These are phyloP conservation scores for Ophiostoma triangulosporum DNA, from an alignment of 2,329 filamentous ascomycete species.

Conservation along the genomic window DNA sequence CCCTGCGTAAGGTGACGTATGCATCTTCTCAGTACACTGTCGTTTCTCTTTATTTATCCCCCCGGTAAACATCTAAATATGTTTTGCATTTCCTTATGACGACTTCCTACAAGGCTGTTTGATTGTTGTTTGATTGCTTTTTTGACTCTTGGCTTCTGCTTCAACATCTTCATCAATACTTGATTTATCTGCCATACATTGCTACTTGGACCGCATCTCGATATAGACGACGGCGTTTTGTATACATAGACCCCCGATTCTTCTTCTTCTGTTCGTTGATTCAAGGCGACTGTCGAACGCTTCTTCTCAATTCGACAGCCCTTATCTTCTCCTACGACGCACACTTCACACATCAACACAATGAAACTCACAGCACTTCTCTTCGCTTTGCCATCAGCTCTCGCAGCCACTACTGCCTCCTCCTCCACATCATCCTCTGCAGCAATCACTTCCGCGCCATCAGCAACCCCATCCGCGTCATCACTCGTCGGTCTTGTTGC, in stretches of 20 bases:
- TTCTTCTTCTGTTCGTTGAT: too few species aligned
- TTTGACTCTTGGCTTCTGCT: too few species aligned
- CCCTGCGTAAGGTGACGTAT: too few species aligned
- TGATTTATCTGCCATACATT: neutral
- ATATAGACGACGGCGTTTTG: too few species aligned
- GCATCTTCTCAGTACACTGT: too few species aligned
- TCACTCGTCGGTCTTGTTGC: slow-evolving; percentile 14
- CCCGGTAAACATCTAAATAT: neutral
- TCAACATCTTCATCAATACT: neutral
- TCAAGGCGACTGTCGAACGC: too few species aligned
- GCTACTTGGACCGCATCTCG: too few species aligned
- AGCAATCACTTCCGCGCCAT: too few species aligned
- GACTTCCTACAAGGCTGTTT: neutral
- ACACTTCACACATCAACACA: neutral
- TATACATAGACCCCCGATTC: too few species aligned
- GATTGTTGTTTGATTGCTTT: neutral
- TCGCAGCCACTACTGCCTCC: neutral
- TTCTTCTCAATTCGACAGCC: too few species aligned
- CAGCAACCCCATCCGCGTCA: neutral
- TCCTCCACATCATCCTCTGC: neutral
- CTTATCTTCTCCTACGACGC: neutral
- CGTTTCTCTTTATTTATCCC: neutral
- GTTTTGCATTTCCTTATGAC: neutral
- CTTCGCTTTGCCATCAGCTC: neutral
- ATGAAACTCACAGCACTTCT: neutral